Percentiles rank a stretch among this genome's conserved stretches.
Evolutionary conservation across 305 asterid genomes (phyloP).

Genomic region (Petunia hybrid): DNA sequence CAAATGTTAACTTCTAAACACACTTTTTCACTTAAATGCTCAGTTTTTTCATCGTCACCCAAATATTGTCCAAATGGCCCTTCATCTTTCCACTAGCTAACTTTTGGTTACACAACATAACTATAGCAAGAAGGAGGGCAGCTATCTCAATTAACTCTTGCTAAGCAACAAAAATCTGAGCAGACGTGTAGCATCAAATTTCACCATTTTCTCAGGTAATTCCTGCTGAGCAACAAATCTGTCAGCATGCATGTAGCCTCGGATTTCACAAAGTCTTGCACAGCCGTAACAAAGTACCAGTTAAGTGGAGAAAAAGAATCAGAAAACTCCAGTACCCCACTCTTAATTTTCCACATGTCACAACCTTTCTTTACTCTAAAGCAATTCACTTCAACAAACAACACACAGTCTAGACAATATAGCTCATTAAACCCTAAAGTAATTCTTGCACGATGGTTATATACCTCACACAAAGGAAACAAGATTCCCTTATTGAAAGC

Average conservation of each 20-base stretch:
- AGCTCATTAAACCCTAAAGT: neutral
- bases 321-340: neutral
- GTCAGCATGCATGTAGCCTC: neutral
- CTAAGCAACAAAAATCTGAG: slow-evolving; percentile 14
- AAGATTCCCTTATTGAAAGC: slow-evolving; percentile 95
- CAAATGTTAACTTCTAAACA: no score
- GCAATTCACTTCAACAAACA: neutral
- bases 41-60: no score
- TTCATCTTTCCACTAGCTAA: neutral
- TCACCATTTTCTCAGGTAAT: neutral
- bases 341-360: neutral
- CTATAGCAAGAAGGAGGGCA: neutral
- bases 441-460: slow-evolving; percentile 7
- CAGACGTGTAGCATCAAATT: neutral
- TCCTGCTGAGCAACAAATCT: neutral
- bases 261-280: neutral
- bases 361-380: slow-evolving; percentile 9
- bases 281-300: neutral
- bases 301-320: neutral
- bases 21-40: no score
- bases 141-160: neutral
- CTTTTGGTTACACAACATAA: neutral
- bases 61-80: no score
- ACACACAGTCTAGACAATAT: slow-evolving; percentile 1
- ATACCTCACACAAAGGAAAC: slow-evolving; percentile 92